These are phyloP conservation scores for Agaricus subrufescens DNA, from an alignment of 768 basidiomycete species.

Conservation along the genomic window DNA sequence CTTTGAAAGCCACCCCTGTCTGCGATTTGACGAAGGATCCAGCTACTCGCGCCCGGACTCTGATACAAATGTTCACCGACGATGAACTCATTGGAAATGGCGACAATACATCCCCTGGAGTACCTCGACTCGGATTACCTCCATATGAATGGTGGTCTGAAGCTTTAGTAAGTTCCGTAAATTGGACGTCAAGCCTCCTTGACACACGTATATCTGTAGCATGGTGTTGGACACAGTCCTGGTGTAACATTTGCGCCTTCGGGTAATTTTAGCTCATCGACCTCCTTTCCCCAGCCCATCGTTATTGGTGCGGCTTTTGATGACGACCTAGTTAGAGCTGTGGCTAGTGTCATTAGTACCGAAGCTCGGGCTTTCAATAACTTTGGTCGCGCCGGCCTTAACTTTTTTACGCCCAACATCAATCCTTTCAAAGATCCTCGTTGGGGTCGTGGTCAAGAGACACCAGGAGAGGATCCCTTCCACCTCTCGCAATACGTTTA, in stretches of 20 bases:
- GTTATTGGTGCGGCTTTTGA: conserved; percentile 52
- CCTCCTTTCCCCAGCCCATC: conserved; percentile 56
- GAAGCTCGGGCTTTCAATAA: conserved; percentile 60
- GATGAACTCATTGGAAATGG: conserved; percentile 49
- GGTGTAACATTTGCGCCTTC: conserved; percentile 45
- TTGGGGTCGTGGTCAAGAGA: conserved; percentile 61
- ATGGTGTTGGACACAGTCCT: conserved; percentile 50
- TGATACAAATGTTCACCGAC: conserved; percentile 45
- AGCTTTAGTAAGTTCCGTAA: conserved; percentile 36
- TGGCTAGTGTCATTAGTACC: conserved; percentile 49
- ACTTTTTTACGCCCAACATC: conserved; percentile 56
- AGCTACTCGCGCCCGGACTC: conserved; percentile 42
- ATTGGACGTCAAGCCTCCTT: background rate
- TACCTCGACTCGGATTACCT: conserved; percentile 49
- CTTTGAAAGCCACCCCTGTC: conserved; percentile 39
- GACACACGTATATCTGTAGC: conserved; percentile 24
- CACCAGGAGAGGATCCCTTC: conserved; percentile 57
- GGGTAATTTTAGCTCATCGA: conserved; percentile 52
- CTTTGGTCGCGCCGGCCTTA: conserved; percentile 43
- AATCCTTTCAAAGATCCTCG: conserved; percentile 59
- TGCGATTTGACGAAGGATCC: conserved; percentile 43
- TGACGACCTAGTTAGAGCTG: conserved; percentile 41
- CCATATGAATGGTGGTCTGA: conserved; percentile 61
- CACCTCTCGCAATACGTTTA: conserved; percentile 49
- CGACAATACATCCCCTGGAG: conserved; percentile 43